Evolutionary conservation across 768 basidiomycete genomes (phyloP).

Genomic region (Rhizopogon salebrosus): DNA sequence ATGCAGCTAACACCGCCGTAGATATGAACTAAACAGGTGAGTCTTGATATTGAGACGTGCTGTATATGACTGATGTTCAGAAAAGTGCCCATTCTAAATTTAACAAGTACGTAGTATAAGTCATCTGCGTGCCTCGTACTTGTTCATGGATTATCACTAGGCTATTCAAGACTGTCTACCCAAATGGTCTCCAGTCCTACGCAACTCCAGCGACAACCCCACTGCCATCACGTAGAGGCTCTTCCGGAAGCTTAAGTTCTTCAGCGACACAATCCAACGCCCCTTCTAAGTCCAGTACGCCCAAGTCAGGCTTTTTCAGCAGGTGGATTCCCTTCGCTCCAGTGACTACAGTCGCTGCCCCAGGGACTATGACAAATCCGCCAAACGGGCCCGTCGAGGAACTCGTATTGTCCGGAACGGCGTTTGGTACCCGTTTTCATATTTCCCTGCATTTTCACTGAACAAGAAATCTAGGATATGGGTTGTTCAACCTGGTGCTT

Average conservation of each 20-base stretch:
- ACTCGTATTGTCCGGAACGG: conserved; percentile 67
- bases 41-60: conserved; percentile 6
- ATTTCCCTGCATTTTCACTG: not conserved
- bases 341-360: conserved; percentile 8
- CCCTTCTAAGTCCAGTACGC: conserved; percentile 13
- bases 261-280: conserved; percentile 12
- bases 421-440: conserved; percentile 53
- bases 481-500: conserved; percentile 77
- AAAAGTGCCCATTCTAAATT: conserved; percentile 69
- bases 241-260: conserved; percentile 13
- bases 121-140: not conserved
- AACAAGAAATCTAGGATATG: conserved; percentile 33
- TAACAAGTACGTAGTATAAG: conserved; percentile 41
- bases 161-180: conserved; percentile 64
- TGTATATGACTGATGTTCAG: not conserved
- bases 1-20: conserved; percentile 15
- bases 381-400: conserved; percentile 63
- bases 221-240: conserved; percentile 30
- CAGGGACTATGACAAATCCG: conserved; percentile 18
- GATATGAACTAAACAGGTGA: conserved; percentile 52
- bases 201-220: conserved; percentile 34
- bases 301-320: conserved; percentile 31
- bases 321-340: conserved; percentile 27
- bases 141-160: conserved; percentile 25
- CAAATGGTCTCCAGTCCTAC: conserved; percentile 47